Evolutionary conservation across 108 stramenopile genomes (phyloP), one percentile per base, ranked within the genome.

Genomic region (Skeletonema potamos): DNA sequence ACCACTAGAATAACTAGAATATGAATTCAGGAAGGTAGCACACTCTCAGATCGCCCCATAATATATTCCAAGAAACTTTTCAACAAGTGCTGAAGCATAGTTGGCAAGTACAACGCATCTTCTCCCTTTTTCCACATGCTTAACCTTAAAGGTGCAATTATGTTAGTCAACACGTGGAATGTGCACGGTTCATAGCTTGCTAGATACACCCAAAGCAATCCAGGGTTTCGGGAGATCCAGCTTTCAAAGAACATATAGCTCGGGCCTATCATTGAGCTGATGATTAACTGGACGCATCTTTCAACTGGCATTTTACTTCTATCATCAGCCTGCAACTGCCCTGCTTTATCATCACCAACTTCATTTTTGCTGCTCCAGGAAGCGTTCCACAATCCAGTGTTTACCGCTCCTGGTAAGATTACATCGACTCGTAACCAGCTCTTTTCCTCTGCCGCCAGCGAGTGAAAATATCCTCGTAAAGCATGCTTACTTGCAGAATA

Each of bases 401-500:
- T 86, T 20, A 81, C 66, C 0, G 89, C 70, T n/a, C 91, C 89
- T 0, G 91, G 91, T 36, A 84, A 85, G 7, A 79, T 28, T 6
- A 92, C 64, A 64, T 85, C 82, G 4, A 92, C 74, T 20, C 77
- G 64, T 41, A 92, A 66, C 73, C 74, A 80, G 51, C 72, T 66
- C 1, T 73, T 58, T 28, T 77, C 72, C 64, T 92, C 91, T 24
- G 82, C 74, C 6, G 66, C 65, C 28, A 92, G 66, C 2, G 91
- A 69, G 39, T 64, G 56, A 69, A 88, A 85, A 62, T 87, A 92
- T 20, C 87, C 86, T 17, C 88, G 77, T 27, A 88, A 5, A 2
- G 89, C 89, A 64, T 86, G 85, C 61, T 92, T 92, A 44, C 76
- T 72, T 24, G 87, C 76, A 9, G 87, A 84, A 73, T 92, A 92